Conservation (phyloP, 768 basidiomycete genomes). For the Lyophyllum decastes region DNA sequence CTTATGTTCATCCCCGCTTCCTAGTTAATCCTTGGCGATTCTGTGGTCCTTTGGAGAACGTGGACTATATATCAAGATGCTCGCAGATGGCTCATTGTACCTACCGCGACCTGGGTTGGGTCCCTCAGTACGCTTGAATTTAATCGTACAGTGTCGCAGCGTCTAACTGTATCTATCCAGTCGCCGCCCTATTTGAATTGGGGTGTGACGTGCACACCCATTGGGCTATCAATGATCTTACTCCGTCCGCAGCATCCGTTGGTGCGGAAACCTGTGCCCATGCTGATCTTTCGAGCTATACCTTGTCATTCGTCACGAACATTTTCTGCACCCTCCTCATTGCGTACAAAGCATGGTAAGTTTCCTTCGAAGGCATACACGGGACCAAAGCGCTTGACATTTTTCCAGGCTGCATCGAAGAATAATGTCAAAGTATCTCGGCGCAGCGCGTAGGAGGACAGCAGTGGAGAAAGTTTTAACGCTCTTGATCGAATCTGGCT, state of each 20-base stretch:
- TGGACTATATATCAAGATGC: slow-evolving; percentile 22
- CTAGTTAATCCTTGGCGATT: slow-evolving; percentile 29
- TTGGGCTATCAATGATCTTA: slow-evolving; percentile 23
- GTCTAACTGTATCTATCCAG: slow-evolving; percentile 5
- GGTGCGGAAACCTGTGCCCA: slow-evolving; percentile 24
- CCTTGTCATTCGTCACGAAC: slow-evolving; percentile 29
- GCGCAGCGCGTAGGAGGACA: slow-evolving; percentile 23
- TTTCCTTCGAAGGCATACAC: neutral
- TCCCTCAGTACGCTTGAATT: slow-evolving; percentile 21
- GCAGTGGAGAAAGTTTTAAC: slow-evolving; percentile 28
- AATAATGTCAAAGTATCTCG: slow-evolving; percentile 24
- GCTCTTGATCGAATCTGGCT: slow-evolving; percentile 29
- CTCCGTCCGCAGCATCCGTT: slow-evolving; percentile 25
- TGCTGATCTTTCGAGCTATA: slow-evolving; percentile 29
- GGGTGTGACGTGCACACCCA: slow-evolving; percentile 27
- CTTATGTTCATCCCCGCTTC: neutral
- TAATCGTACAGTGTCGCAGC: neutral
- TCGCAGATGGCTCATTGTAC: slow-evolving; percentile 19
- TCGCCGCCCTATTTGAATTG: slow-evolving; percentile 29
- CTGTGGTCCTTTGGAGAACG: slow-evolving; percentile 32
- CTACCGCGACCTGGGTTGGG: slow-evolving; percentile 26
- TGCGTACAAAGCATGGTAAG: slow-evolving; percentile 27
- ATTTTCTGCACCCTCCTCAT: slow-evolving; percentile 30
- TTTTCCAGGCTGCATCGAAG: slow-evolving; percentile 23
- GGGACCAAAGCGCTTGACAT: neutral